These are phyloP conservation scores for Hibiscus trionum DNA, from an alignment of 345 rosid species.

Conservation along the genomic window DNA sequence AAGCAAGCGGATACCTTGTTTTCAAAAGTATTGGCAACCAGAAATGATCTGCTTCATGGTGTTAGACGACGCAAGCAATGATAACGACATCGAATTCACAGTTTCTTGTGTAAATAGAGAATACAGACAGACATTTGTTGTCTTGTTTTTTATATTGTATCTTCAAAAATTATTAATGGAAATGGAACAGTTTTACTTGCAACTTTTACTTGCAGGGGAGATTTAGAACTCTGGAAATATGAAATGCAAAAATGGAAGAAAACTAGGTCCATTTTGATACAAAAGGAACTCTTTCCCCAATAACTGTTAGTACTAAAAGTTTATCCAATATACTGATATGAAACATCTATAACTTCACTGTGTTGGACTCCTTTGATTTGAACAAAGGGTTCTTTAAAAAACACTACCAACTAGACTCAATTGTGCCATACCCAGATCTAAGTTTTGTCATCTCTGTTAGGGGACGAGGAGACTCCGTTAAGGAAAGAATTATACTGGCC, in stretches of 20 bases:
- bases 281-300: neutral
- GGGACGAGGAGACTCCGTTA: conserved; percentile 1
- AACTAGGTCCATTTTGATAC: neutral
- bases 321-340: conserved; percentile 3
- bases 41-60: conserved; percentile 43
- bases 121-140: neutral
- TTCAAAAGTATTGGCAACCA: conserved; percentile 33
- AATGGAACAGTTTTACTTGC: neutral
- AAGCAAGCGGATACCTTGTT: conserved; percentile 41
- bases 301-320: conserved; percentile 13
- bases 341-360: conserved; percentile 10
- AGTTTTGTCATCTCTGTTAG: conserved; percentile 16
- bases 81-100: neutral
- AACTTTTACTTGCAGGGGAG: neutral
- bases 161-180: neutral
- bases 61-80: conserved; percentile 20
- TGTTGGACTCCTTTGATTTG: neutral
- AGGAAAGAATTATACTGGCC: conserved; percentile 18
- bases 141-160: neutral
- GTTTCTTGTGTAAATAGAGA: neutral
- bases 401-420: conserved; percentile 23
- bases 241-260: neutral
- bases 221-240: neutral
- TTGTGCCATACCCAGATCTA: conserved; percentile 17
- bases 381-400: conserved; percentile 1